Conservation (phyloP, 345 rosid species). For the Eucalyptus cladocalyx region DNA sequence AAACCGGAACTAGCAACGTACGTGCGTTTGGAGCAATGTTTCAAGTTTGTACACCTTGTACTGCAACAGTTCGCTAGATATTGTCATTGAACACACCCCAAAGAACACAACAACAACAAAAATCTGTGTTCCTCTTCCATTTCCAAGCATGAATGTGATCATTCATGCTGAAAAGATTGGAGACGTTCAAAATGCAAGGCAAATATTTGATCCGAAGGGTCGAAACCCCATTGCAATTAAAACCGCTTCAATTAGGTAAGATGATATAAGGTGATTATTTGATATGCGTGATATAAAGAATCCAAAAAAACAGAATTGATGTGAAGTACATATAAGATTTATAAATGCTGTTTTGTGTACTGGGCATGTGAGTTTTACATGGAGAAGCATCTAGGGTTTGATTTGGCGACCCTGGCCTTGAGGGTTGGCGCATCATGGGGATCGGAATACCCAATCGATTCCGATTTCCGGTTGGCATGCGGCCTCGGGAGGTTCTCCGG, state of each 20-base stretch:
- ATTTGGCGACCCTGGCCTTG: neutral
- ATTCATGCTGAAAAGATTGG: neutral
- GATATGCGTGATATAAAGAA: fast-evolving
- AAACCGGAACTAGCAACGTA: neutral
- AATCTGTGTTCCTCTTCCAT: neutral
- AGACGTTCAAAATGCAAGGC: neutral
- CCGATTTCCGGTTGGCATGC: conserved; percentile 21
- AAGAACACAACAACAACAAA: neutral
- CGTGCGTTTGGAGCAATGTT: neutral
- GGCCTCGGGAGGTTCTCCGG: conserved; percentile 66
- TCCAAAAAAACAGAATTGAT: neutral
- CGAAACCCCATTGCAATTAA: neutral
- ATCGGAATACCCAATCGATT: neutral
- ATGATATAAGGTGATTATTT: neutral
- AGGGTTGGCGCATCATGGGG: conserved; percentile 13
- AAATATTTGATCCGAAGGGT: neutral
- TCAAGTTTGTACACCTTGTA: neutral
- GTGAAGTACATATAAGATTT: neutral
- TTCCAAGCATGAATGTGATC: neutral
- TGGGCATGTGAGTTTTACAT: neutral
- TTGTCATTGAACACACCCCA: neutral
- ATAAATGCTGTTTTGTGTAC: neutral
- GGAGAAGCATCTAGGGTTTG: conserved; percentile 16
- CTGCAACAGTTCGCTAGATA: neutral
- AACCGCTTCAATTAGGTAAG: neutral